Conservation (phyloP, 164 flowering plant species). For the Litsea cubeba region DNA sequence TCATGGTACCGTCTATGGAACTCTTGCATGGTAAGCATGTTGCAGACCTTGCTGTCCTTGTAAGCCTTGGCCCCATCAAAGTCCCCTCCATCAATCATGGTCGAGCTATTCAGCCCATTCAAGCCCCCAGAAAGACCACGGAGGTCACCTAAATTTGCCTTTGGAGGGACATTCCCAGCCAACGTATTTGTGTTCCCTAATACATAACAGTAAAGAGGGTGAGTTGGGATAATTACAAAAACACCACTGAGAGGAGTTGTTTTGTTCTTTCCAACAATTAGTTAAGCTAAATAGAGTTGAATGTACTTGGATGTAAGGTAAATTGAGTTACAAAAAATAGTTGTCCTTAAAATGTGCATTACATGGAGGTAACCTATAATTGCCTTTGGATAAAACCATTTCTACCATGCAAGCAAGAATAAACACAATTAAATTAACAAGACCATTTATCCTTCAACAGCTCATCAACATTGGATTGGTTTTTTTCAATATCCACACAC, state of each 20-base stretch:
- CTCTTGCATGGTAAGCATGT: slow-evolving; percentile 99
- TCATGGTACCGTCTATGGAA: slow-evolving; percentile 94
- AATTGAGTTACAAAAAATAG: too few species aligned
- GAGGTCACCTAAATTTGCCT: slow-evolving; percentile 95
- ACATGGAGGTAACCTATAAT: slow-evolving; percentile 88
- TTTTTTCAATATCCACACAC: too few species aligned
- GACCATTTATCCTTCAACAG: neutral
- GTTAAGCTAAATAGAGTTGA: too few species aligned
- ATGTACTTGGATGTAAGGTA: too few species aligned
- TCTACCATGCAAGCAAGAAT: neutral
- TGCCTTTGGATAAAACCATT: slow-evolving; percentile 49
- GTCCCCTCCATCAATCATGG: slow-evolving; percentile 89
- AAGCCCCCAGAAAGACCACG: slow-evolving; percentile 92
- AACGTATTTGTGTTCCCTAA: slow-evolving; percentile 95
- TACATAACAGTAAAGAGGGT: neutral
- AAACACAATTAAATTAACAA: neutral
- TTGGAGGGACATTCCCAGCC: slow-evolving; percentile 98
- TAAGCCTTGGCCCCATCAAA: slow-evolving; percentile 98
- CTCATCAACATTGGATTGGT: neutral
- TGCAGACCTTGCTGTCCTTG: slow-evolving; percentile 99
- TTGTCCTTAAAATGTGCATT: too few species aligned
- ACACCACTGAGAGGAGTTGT: too few species aligned
- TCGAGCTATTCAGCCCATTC: slow-evolving; percentile 69
- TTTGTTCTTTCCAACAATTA: too few species aligned
- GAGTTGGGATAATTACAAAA: too few species aligned